Evolutionary conservation across 2,329 filamentous ascomycete species (phyloP).

Genomic region (Pseudogymnoascus sp.): DNA sequence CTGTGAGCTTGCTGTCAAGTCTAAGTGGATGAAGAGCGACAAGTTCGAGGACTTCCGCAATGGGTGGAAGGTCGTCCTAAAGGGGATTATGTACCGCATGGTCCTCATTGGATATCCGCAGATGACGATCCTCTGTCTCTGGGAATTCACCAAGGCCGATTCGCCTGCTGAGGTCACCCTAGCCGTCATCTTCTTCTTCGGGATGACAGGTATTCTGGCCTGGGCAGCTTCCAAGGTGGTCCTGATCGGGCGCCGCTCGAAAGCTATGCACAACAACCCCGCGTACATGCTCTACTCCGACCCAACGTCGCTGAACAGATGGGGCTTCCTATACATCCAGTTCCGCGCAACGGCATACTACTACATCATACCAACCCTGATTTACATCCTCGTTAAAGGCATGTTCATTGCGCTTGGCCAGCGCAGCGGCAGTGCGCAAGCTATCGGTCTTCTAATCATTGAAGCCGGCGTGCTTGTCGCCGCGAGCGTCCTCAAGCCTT

Average conservation of each 20-base stretch:
- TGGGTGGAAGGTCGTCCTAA: constrained; percentile 85
- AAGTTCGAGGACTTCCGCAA: constrained; percentile 92
- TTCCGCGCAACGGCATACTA: constrained; percentile 95
- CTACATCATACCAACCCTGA: constrained; percentile 75
- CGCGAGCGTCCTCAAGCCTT: constrained; percentile 78
- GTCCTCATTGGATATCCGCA: constrained; percentile 88
- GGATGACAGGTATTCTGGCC: constrained; percentile 67
- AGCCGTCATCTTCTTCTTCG: constrained; percentile 81
- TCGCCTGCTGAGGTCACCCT: constrained; percentile 81
- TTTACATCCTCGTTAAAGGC: constrained; percentile 77
- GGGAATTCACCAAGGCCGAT: constrained; percentile 84
- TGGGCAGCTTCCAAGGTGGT: constrained; percentile 92
- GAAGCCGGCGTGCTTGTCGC: constrained; percentile 73
- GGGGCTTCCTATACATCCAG: constrained; percentile 96
- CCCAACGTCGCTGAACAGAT: constrained; percentile 89
- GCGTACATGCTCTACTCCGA: constrained; percentile 97
- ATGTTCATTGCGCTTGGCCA: constrained; percentile 85
- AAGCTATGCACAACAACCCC: constrained; percentile 88
- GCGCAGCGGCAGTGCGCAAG: constrained; percentile 62
- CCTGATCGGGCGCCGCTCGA: constrained; percentile 78
- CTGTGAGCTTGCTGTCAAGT: constrained; percentile 69
- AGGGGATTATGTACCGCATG: constrained; percentile 88
- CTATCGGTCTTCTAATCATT: constrained; percentile 74
- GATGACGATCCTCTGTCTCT: constrained; percentile 82
- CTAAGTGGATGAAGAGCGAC: constrained; percentile 72